phyloP scores from a whole-genome alignment of 148 eudicot genomes.

The Chenopodium album region DNA sequence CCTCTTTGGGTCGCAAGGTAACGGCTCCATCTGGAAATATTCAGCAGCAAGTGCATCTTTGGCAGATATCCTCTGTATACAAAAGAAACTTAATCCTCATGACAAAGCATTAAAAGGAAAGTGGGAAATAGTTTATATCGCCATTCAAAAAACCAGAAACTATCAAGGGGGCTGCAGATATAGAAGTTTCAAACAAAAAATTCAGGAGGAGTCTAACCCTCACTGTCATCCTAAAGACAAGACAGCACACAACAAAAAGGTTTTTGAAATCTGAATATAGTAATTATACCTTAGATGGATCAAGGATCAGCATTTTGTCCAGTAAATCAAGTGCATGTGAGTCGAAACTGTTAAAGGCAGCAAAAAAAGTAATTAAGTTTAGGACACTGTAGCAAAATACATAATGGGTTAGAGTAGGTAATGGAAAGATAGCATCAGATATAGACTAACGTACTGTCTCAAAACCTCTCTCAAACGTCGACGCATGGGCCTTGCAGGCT shows the following conservation, averaged over 20 bases:
- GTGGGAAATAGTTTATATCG: no score
- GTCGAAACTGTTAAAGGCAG: conserved; percentile 47
- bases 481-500: conserved; percentile 61
- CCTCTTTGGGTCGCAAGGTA: conserved; percentile 87
- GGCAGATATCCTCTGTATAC: conserved; percentile 69
- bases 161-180: no score
- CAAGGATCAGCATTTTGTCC: conserved; percentile 77
- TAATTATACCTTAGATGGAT: conserved; percentile 62
- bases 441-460: conserved; percentile 51
- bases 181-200: no score
- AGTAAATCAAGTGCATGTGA: conserved; percentile 79
- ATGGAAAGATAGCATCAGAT: neutral
- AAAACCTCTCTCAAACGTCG: conserved; percentile 71
- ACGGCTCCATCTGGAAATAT: conserved; percentile 76
- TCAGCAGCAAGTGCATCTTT: conserved; percentile 89
- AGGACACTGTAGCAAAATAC: neutral
- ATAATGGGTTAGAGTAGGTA: neutral
- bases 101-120: neutral
- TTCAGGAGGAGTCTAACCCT: neutral
- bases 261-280: neutral
- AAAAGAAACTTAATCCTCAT: neutral
- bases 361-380: neutral
- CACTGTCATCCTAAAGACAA: neutral
- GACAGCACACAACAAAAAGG: neutral
- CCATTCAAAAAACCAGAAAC: no score